phyloP scores from a whole-genome alignment of 1,284 basidiomycete species.

The Fereydounia khargensis region DNA sequence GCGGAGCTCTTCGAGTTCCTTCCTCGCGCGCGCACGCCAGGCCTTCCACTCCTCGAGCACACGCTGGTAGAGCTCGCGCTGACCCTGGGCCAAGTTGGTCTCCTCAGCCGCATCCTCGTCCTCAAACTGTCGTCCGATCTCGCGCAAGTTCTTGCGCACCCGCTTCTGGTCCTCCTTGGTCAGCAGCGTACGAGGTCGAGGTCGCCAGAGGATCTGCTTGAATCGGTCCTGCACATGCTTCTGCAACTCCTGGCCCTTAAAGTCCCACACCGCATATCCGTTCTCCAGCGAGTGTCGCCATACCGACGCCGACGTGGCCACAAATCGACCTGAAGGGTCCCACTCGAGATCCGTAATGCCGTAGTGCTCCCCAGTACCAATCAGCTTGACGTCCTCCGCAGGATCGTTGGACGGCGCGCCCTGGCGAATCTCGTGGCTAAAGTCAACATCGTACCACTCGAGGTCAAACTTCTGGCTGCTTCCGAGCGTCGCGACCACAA shows the following conservation, averaged over 20 bases:
- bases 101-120: constrained; percentile 96
- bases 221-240: constrained; percentile 89
- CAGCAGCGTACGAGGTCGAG: constrained; percentile 82
- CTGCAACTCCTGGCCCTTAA: constrained; percentile 86
- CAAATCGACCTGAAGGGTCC: constrained; percentile 94
- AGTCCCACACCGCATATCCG: constrained; percentile 96
- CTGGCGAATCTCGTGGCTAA: constrained; percentile 67
- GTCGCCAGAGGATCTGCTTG: constrained; percentile 99
- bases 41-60: constrained; percentile 98
- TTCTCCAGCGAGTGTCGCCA: constrained; percentile 97
- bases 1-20: constrained; percentile 37
- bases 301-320: constrained; percentile 87
- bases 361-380: constrained; percentile 88
- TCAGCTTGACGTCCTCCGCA: constrained; percentile 79
- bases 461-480: constrained; percentile 93
- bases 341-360: constrained; percentile 97
- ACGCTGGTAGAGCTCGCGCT: constrained; percentile 84
- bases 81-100: constrained; percentile 87
- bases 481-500: constrained; percentile 91
- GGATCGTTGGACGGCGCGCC: constrained; percentile 64
- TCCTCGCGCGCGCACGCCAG: constrained; percentile 64
- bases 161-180: constrained; percentile 83
- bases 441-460: constrained; percentile 99
- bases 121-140: constrained; percentile 88
- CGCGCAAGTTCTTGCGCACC: constrained; percentile 84